Evolutionary conservation across 2,329 filamentous ascomycete genomes (phyloP).

Genomic region (Botryotinia calthae): DNA sequence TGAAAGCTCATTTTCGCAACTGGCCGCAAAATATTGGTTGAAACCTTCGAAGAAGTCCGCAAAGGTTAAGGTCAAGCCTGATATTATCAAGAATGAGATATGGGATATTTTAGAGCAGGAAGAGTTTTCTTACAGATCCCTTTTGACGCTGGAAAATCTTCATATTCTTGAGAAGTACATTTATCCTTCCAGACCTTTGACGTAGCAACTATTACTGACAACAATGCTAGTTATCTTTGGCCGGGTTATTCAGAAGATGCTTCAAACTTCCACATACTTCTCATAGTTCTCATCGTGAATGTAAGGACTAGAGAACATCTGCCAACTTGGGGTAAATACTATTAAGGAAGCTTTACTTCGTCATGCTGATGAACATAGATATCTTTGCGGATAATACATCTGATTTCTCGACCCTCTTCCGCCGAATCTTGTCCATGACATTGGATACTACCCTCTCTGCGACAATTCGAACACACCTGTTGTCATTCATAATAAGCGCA

Average conservation of each 20-base stretch:
- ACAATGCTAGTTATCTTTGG: constrained; percentile 75
- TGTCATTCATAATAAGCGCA: constrained; percentile 84
- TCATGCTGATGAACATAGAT: constrained; percentile 45
- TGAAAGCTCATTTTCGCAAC: constrained; percentile 68
- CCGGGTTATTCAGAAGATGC: constrained; percentile 85
- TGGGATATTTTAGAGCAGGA: constrained; percentile 87
- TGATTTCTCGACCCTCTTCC: constrained; percentile 87
- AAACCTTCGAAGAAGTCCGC: constrained; percentile 57
- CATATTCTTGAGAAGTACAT: constrained; percentile 80
- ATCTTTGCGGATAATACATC: constrained; percentile 73
- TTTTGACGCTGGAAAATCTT: constrained; percentile 82
- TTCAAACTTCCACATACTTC: constrained; percentile 86
- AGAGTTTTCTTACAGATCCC: constrained; percentile 70
- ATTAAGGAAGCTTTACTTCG: neutral
- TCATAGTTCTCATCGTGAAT: constrained; percentile 82
- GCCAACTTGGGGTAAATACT: constrained; percentile 73
- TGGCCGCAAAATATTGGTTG: constrained; percentile 85
- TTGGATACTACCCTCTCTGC: constrained; percentile 66
- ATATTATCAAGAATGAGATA: constrained; percentile 80
- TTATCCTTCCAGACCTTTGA: neutral
- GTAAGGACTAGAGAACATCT: constrained; percentile 85
- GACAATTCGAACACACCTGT: constrained; percentile 72
- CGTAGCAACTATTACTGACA: constrained; percentile 23
- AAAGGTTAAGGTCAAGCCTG: constrained; percentile 70
- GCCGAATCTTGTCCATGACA: constrained; percentile 82